Evolutionary conservation across 768 basidiomycete genomes (phyloP).

Genomic region (Panellus pusillus): DNA sequence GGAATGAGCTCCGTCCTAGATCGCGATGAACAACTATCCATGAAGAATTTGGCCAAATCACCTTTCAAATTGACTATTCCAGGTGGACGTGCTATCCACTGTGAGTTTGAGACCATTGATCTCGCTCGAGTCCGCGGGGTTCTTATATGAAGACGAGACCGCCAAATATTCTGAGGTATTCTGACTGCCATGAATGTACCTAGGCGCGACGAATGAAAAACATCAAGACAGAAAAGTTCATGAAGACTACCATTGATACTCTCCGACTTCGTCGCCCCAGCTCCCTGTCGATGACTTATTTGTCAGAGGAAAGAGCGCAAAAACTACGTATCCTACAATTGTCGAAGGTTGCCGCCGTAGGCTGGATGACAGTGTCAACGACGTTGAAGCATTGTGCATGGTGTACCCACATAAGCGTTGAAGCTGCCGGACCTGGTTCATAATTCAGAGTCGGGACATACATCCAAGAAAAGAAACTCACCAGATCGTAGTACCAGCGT

Average conservation of each 20-base stretch:
- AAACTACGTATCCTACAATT: conserved; percentile 34
- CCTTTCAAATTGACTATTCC: conserved; percentile 53
- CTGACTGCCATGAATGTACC: conserved; percentile 54
- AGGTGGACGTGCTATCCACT: conserved; percentile 52
- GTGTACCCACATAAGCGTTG: conserved; percentile 36
- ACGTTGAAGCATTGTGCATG: background rate
- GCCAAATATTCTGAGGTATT: conserved; percentile 55
- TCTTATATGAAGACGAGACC: conserved; percentile 52
- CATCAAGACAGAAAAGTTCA: too few relatives aligned
- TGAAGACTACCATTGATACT: conserved; percentile 47
- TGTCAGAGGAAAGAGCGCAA: too few relatives aligned
- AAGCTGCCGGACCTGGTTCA: conserved; percentile 41
- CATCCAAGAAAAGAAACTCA: conserved; percentile 1
- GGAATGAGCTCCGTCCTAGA: conserved; percentile 41
- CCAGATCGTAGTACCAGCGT: conserved; percentile 57
- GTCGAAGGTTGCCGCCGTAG: conserved; percentile 49
- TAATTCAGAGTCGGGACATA: background rate
- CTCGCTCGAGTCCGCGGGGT: conserved; percentile 55
- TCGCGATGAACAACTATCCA: too few relatives aligned
- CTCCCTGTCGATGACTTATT: background rate
- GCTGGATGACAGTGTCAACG: background rate
- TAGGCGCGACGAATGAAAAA: too few relatives aligned
- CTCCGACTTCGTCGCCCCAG: conserved; percentile 35
- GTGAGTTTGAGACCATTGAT: conserved; percentile 52
- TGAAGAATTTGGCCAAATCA: background rate